Conservation (phyloP, 805 yeast genomes). For the Candida tibetensis region DNA sequence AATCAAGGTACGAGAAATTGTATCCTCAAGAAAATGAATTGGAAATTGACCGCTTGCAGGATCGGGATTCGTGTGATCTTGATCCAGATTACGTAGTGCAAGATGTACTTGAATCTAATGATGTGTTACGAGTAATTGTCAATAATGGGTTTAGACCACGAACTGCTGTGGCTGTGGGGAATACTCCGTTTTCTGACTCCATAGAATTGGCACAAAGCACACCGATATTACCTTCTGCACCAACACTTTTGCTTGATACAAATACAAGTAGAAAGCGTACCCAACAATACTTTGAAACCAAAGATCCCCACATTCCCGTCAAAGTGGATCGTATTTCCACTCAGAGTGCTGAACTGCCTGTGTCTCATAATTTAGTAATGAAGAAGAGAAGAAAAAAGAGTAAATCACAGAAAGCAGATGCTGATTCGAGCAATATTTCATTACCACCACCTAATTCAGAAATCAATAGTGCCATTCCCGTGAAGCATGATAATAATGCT, state of each 20-base stretch:
- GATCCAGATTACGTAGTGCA: slow-evolving; percentile 72
- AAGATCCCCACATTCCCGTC: slow-evolving; percentile 21
- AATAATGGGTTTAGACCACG: slow-evolving; percentile 18
- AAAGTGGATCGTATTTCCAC: slow-evolving; percentile 10
- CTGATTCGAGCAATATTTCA: slow-evolving; percentile 22
- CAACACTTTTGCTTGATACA: slow-evolving; percentile 14
- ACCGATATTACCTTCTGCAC: slow-evolving; percentile 20
- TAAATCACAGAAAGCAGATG: slow-evolving; percentile 7
- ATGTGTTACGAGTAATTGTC: slow-evolving; percentile 35
- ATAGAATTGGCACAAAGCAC: slow-evolving; percentile 9
- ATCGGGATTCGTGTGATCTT: slow-evolving; percentile 63
- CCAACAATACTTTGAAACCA: slow-evolving; percentile 22
- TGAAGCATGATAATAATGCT: slow-evolving; percentile 16
- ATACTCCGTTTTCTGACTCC: slow-evolving; percentile 4
- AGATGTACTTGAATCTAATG: slow-evolving; percentile 55
- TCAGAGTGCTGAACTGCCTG: too few species aligned
- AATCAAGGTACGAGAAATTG: slow-evolving; percentile 53
- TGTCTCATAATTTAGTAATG: slow-evolving; percentile 5
- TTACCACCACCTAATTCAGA: slow-evolving; percentile 36
- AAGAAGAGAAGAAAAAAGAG: slow-evolving; percentile 1
- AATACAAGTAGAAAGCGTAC: slow-evolving; percentile 17
- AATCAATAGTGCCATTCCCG: slow-evolving; percentile 26
- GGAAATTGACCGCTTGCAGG: slow-evolving; percentile 62
- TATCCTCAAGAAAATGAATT: slow-evolving; percentile 63
- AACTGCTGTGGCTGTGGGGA: not conserved